Base-by-base conservation (phyloP, 768 basidiomycete genomes). In the Daedaleopsis sinensis region DNA sequence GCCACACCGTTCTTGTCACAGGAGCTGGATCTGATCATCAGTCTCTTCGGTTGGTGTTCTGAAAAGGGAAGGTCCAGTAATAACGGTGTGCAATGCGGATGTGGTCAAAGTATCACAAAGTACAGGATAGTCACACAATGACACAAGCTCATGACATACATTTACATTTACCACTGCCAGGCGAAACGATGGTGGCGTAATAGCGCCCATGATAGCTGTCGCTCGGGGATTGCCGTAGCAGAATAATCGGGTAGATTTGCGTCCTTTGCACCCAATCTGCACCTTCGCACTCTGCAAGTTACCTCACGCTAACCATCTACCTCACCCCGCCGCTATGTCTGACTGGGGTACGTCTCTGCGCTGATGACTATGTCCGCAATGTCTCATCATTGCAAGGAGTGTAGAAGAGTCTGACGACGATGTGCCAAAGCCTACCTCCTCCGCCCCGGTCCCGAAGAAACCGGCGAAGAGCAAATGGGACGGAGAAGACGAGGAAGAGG, bases 401-500 rank as follows among this genome's bases (percentile, higher is more conserved):
- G 64, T 66, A 80, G 79, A 79, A 58, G 71, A 67, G 50, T 75
- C 75, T 54, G 79, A 78, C 61, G 71, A 70, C 62, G 77, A 77
- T 27, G 60, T 73, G 21, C 59, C 73, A 19, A 76, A 73, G 19
- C 39, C 59, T 16, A 57, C 70, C 10, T 66, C 68, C 49, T 51
- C 69, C 24, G 69, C 65, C 47, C 67, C 66, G 57, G 61, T 60
- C 48, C 55, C 66, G 18, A 69, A 68, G 65, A 73, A 71, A 58
- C 67, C 66, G 13, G 59, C 63, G 16, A 87, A 83, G 73, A 82
- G 77, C 61, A 93, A 90, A 75, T 97, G 91, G 89, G 90, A 88
- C 63, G 96, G 91, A 50, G 96, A 98, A 74, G 96, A 97, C 70
- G 91, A 91, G 69, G 94, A 96, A 0, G 88, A 88, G 13, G 84